These are phyloP conservation scores for Santalum album DNA, from an alignment of 164 flowering plant species.

Conservation along the genomic window DNA sequence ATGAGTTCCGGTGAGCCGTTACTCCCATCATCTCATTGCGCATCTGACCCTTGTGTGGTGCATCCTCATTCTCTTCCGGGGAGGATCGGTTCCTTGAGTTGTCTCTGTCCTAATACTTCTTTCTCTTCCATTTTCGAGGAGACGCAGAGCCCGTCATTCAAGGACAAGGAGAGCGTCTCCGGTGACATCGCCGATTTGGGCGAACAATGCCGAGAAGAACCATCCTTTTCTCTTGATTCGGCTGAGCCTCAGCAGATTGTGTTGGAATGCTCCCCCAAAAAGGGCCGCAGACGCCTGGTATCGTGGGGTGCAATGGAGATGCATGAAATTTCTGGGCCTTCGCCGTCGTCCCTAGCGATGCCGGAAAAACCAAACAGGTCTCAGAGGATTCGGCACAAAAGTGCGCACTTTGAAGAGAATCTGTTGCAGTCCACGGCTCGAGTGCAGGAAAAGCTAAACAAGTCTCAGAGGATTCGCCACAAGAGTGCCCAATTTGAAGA, in stretches of 20 bases:
- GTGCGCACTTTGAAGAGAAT: constrained; percentile 46
- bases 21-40: too few relatives aligned
- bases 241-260: constrained; percentile 26
- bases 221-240: constrained; percentile 17
- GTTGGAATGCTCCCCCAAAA: constrained; percentile 44
- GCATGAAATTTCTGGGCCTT: constrained; percentile 38
- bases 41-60: constrained; percentile 18
- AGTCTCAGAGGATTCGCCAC: constrained; percentile 38
- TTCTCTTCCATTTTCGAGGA: constrained; percentile 34
- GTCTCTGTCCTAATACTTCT: constrained; percentile 25
- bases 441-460: constrained; percentile 35
- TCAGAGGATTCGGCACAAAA: constrained; percentile 43
- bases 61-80: constrained; percentile 8
- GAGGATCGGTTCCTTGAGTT: constrained; percentile 21
- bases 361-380: constrained; percentile 39
- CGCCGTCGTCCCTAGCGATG: constrained; percentile 28
- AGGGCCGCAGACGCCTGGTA: constrained; percentile 28
- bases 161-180: constrained; percentile 14
- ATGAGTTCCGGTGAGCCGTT: constrained; percentile 54
- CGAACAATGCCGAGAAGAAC: constrained; percentile 4
- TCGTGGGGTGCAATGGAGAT: constrained; percentile 68
- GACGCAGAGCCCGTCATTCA: constrained; percentile 9
- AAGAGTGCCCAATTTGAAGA: constrained; percentile 57
- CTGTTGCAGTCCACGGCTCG: too few relatives aligned
- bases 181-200: constrained; percentile 13